phyloP scores from a whole-genome alignment of 331 rosid species.

The Malus hybrid region DNA sequence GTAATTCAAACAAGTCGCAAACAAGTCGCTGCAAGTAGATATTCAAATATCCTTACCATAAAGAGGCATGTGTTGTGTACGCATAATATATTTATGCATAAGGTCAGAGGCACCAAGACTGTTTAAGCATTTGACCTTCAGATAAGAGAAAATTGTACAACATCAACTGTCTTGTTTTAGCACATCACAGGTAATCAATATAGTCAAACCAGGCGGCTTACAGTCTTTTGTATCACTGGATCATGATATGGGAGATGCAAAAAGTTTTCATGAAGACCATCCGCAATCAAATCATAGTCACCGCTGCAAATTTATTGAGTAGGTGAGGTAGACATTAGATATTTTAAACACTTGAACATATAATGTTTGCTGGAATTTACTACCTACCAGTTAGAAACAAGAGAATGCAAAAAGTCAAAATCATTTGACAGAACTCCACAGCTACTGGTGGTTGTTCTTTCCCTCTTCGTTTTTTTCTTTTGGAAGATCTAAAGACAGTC shows the following conservation, averaged over 20 bases:
- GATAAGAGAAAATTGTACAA: constrained; percentile 19
- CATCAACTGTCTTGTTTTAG: constrained; percentile 22
- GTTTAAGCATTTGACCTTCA: constrained; percentile 75
- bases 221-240: constrained; percentile 90
- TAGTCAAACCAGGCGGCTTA: constrained; percentile 33
- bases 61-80: constrained; percentile 63
- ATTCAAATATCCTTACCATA: constrained; percentile 39
- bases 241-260: constrained; percentile 87
- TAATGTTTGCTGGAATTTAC: constrained; percentile 15
- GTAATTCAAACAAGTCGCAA: constrained; percentile 1
- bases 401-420: constrained; percentile 61
- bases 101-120: constrained; percentile 71
- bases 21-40: not conserved
- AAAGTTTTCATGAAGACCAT: constrained; percentile 90
- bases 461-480: constrained; percentile 54
- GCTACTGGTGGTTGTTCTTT: constrained; percentile 35
- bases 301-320: constrained; percentile 52
- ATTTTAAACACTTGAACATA: not conserved
- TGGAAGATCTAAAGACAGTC: constrained; percentile 56
- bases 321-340: constrained; percentile 2
- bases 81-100: constrained; percentile 59
- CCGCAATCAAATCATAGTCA: constrained; percentile 77
- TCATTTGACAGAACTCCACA: constrained; percentile 36
- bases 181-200: constrained; percentile 11
- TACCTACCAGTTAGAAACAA: constrained; percentile 66